Percentiles rank a stretch among this genome's conserved stretches.
phyloP scores from a whole-genome alignment of 2,329 filamentous ascomycete genomes.

The Teratosphaeria gauchensis region DNA sequence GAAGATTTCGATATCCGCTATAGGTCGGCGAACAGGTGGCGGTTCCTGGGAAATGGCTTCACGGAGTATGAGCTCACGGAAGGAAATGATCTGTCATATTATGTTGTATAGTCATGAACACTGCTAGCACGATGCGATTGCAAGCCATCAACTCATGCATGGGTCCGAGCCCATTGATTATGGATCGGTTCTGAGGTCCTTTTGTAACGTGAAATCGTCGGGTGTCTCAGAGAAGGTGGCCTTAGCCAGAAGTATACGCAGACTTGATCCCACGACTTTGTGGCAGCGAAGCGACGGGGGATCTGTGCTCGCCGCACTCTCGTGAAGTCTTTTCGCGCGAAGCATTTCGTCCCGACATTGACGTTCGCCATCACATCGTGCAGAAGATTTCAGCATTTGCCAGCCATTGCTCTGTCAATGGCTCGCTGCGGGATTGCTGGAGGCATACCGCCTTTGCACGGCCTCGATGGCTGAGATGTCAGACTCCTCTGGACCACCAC shows the following conservation, averaged over 20 bases:
- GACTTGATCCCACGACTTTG: neutral
- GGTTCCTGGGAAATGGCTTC: conserved; percentile 39
- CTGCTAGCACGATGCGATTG: too few species aligned
- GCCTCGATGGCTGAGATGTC: neutral
- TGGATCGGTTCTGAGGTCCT: too few species aligned
- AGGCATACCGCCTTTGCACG: neutral
- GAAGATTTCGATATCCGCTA: conserved; percentile 40
- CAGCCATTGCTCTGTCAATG: neutral
- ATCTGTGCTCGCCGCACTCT: neutral
- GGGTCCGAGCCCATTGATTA: too few species aligned
- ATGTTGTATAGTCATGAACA: neutral
- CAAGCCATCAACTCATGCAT: too few species aligned
- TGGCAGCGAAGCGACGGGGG: too few species aligned
- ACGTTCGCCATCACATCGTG: neutral
- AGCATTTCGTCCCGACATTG: neutral
- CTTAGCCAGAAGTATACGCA: neutral
- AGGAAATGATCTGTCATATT: neutral
- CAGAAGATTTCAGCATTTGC: neutral
- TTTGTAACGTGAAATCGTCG: too few species aligned
- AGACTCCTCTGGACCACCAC: neutral
- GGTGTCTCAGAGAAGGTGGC: too few species aligned
- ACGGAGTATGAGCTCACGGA: conserved; percentile 2
- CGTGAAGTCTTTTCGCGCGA: neutral
- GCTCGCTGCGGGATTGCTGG: neutral
- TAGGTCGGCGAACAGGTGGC: conserved; percentile 32